phyloP scores from a whole-genome alignment of 148 eudicot species.

The Chenopodium quinoa region DNA sequence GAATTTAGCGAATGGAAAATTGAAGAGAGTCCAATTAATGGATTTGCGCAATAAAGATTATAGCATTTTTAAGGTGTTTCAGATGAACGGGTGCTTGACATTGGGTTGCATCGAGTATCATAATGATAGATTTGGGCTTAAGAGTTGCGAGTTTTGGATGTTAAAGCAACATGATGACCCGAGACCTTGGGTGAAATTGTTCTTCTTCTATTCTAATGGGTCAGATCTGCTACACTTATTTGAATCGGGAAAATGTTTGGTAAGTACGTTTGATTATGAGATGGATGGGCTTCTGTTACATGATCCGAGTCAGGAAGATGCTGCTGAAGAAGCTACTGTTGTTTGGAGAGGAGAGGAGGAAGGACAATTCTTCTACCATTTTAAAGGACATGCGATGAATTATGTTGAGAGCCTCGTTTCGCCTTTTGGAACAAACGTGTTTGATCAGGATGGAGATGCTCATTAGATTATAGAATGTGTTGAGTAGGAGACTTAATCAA shows the following conservation, averaged over 20 bases:
- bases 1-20: neutral
- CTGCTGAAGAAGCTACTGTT: neutral
- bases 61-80: neutral
- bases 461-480: neutral
- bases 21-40: neutral
- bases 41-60: neutral
- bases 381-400: neutral
- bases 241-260: conserved; percentile 14
- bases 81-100: conserved; percentile 17
- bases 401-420: conserved; percentile 23
- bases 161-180: conserved; percentile 11
- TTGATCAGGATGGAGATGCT: neutral
- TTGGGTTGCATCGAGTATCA: neutral
- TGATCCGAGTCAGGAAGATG: conserved; percentile 10
- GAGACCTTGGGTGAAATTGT: conserved; percentile 15
- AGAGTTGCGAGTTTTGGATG: neutral
- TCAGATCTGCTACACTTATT: neutral
- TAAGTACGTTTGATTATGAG: neutral
- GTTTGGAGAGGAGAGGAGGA: neutral
- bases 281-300: neutral
- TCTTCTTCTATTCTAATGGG: neutral
- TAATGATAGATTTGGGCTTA: too few relatives aligned
- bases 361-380: neutral
- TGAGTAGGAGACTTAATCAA: neutral
- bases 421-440: conserved; percentile 9